These are phyloP conservation scores for Penicillium sp. DNA, from an alignment of 2,329 filamentous ascomycete species.

Conservation along the genomic window DNA sequence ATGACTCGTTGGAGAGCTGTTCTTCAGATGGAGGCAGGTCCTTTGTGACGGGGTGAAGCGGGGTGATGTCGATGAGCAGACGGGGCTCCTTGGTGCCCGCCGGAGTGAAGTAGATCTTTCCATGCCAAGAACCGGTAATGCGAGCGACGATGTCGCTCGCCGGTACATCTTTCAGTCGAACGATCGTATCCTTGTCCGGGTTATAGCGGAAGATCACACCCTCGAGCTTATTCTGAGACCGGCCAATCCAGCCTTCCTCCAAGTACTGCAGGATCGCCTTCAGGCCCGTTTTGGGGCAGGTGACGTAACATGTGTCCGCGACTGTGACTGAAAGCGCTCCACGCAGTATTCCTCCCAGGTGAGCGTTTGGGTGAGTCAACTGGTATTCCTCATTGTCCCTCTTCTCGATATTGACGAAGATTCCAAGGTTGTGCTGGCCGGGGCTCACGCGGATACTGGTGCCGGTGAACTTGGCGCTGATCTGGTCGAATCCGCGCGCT, in stretches of 20 bases:
- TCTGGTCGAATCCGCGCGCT: slow-evolving; percentile 89
- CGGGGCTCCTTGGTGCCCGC: slow-evolving; percentile 53
- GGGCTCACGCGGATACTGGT: slow-evolving; percentile 89
- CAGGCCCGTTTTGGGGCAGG: slow-evolving; percentile 82
- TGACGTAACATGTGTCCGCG: slow-evolving; percentile 83
- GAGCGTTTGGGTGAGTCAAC: slow-evolving; percentile 89
- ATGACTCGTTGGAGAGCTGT: slow-evolving; percentile 86
- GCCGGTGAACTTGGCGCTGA: slow-evolving; percentile 96
- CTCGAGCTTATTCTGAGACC: slow-evolving; percentile 85
- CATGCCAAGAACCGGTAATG: slow-evolving; percentile 83
- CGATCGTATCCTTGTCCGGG: slow-evolving; percentile 78
- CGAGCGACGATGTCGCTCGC: slow-evolving; percentile 79
- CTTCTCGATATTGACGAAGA: slow-evolving; percentile 83
- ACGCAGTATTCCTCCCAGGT: slow-evolving; percentile 81
- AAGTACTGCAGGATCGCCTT: slow-evolving; percentile 92
- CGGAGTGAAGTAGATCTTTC: slow-evolving; percentile 62
- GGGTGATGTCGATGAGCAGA: slow-evolving; percentile 84
- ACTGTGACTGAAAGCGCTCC: slow-evolving; percentile 89
- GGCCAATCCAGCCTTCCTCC: slow-evolving; percentile 92
- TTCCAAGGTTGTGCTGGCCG: slow-evolving; percentile 90
- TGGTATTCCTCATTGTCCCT: slow-evolving; percentile 88
- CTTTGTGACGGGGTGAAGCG: slow-evolving; percentile 77
- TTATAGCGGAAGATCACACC: slow-evolving; percentile 91
- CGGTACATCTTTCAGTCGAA: slow-evolving; percentile 78
- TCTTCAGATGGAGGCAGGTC: slow-evolving; percentile 70